Evolutionary conservation across 768 basidiomycete species (phyloP), one percentile per base, ranked within the genome.

Genomic region (Chalciporus piperatus): DNA sequence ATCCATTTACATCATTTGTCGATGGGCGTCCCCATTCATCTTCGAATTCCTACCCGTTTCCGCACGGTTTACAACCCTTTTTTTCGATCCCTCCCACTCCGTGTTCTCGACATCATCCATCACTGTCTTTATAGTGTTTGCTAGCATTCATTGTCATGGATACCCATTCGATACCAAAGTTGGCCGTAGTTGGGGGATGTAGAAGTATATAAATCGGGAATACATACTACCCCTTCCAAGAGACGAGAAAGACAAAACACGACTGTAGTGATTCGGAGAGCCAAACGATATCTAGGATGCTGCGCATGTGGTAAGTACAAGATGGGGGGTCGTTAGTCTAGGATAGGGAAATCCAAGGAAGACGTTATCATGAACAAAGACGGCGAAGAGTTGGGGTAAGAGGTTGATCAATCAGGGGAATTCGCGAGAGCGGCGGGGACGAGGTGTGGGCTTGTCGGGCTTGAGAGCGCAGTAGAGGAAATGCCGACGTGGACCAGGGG

Each of bases 401-500:
- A n/a, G n/a, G 22, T 8, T n/a, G 22, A 10, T 17, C 5, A n/a
- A 37, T 47, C 55, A 63, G 13, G 68, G 47, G 13, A 63, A 47
- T 37, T 78, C 77, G 40, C 74, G 70, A 4, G 76, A 78, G 19
- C 75, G 73, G 37, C 74, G 73, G 8, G 73, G 69, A 17, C 82
- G 81, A 32, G 70, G 69, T 6, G 32, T 59, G 0, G 74, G 59
- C 23, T 71, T 66, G 59, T 91, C 89, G 6, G 78, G 74, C 60
- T 85, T 88, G 50, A 93, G 71, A 2, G 82, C 77, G 67, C 91
- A 92, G 61, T 87, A 93, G 19, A 93, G 72, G 68, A 93, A 93
- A 68, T 93, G 90, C 6, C 91, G 79, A 12, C 89, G 79, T 10
- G 91, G 87, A 5, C 89, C 90, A 10, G 79, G 76, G 3, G 79